Base-by-base conservation (phyloP, 2,329 filamentous ascomycete species). In the Emergomyces orientalis region DNA sequence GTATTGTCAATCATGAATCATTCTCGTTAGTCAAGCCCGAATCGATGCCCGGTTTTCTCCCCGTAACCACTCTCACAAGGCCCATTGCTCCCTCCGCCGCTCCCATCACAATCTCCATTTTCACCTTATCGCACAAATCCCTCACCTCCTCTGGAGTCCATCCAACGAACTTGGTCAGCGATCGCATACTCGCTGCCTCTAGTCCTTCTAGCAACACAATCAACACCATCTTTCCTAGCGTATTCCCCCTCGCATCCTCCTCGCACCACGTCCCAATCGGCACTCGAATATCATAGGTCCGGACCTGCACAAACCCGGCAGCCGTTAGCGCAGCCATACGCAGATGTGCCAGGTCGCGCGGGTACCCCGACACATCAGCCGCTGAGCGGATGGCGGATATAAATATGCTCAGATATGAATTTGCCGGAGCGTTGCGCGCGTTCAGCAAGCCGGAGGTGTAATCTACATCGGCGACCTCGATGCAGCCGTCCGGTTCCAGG, bases 391-490 rank as follows among this genome's bases (percentile, higher is more conserved):
- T 68, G 13, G 74, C 74, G 1, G 70, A 67, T 30, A 71, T 66
- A 62, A 70, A 76, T 59, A 71, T 75, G 60, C 64, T 67, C 9
- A 75, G 66, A 62, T 75, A 74, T 3, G 75, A 75, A 45, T 73
- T 65, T 11, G 66, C 64, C 17, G 67, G 63, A 17, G 65, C 57
- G 19, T 69, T 63, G 7, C 67, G 63, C n/a, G 69, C 60, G 4
- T 61, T 57, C 17, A 74, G 58, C 1, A 67, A 69, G 47, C 72
- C 70, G 1, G 66, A 67, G 3, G 70, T 71, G 3, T 71, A 69
- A 63, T 75, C 73, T 11, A 65, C 73, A 64, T 82, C 80, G 13
- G 74, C 73, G 22, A 82, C 68, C 66, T 82, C 79, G 56, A 82
- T 73, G 63, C 74, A 76, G 8, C 80, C 80, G 11, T 79, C 79